Evolutionary conservation across 169 alveolate species (phyloP).

Genomic region (Besnoitia besnoiti): DNA sequence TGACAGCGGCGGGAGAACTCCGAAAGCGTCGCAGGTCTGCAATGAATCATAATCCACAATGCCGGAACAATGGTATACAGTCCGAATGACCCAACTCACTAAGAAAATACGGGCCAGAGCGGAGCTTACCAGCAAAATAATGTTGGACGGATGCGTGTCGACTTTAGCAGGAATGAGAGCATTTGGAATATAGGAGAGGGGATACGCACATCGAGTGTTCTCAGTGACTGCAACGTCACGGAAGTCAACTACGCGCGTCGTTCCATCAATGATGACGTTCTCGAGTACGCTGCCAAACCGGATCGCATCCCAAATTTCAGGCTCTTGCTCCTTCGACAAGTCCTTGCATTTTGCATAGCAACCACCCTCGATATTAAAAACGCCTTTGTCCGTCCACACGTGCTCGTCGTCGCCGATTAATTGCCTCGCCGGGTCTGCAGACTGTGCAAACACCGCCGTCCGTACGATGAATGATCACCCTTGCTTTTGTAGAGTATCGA

Average conservation of each 20-base stretch:
- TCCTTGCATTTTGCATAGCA: conserved; percentile 83
- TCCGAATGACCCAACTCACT: neutral
- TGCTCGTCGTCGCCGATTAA: conserved; percentile 98
- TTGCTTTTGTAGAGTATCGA: too few species aligned
- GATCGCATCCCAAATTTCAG: conserved; percentile 95
- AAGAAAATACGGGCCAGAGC: neutral
- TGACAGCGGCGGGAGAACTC: conserved; percentile 95
- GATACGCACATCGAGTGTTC: conserved; percentile 92
- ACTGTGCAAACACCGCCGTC: conserved; percentile 59
- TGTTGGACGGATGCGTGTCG: conserved; percentile 93
- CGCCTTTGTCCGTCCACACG: conserved; percentile 95
- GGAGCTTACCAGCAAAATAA: conserved; percentile 86
- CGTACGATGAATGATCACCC: too few species aligned
- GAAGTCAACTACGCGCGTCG: conserved; percentile 90
- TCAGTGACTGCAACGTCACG: conserved; percentile 87
- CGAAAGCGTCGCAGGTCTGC: conserved; percentile 94
- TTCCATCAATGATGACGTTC: conserved; percentile 88
- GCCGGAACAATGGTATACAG: neutral
- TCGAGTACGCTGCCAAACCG: conserved; percentile 82
- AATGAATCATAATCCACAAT: neutral
- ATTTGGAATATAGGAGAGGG: conserved; percentile 91
- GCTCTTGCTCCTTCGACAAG: conserved; percentile 87
- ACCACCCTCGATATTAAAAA: conserved; percentile 98
- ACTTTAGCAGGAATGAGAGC: conserved; percentile 93
- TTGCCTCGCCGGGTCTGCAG: conserved; percentile 93